Conservation (phyloP, 139 green algal species). For the Dunaliella sp. region DNA sequence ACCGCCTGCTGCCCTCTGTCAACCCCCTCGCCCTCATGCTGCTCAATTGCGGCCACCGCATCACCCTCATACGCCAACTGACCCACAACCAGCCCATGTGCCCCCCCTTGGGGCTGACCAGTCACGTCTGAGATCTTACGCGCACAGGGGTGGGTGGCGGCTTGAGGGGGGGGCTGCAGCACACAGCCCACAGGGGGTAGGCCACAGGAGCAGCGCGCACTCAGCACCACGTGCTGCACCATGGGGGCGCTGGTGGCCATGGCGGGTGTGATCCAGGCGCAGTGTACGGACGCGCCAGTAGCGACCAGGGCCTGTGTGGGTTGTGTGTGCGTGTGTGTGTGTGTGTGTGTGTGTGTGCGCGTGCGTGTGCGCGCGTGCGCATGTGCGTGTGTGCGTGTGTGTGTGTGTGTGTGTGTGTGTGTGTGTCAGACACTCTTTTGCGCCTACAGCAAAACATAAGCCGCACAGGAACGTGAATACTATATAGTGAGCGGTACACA, state of each 20-base stretch:
- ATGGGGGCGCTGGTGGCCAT: background rate
- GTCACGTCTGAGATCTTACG: background rate
- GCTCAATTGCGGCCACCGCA: too few species aligned
- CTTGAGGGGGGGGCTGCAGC: background rate
- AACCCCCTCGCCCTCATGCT: too few species aligned
- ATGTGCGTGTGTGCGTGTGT: background rate
- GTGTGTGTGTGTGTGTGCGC: background rate
- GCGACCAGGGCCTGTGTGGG: background rate
- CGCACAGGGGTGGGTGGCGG: background rate
- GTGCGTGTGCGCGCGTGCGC: background rate
- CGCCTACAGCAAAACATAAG: too few species aligned
- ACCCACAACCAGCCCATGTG: slow-evolving; percentile 9
- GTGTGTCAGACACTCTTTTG: too few species aligned
- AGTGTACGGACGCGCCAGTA: background rate
- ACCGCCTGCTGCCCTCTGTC: too few species aligned
- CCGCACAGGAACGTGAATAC: too few species aligned
- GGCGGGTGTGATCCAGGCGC: background rate
- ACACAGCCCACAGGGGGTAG: slow-evolving; percentile 4
- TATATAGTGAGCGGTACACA: too few species aligned
- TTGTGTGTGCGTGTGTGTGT: background rate
- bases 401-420: background rate
- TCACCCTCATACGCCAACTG: background rate
- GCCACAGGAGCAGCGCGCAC: background rate
- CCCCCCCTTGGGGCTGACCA: slow-evolving; percentile 17
- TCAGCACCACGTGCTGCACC: slow-evolving; percentile 8